Evolutionary conservation across 2,329 filamentous ascomycete species (phyloP).

Genomic region (Phyllosticta citriasiana): DNA sequence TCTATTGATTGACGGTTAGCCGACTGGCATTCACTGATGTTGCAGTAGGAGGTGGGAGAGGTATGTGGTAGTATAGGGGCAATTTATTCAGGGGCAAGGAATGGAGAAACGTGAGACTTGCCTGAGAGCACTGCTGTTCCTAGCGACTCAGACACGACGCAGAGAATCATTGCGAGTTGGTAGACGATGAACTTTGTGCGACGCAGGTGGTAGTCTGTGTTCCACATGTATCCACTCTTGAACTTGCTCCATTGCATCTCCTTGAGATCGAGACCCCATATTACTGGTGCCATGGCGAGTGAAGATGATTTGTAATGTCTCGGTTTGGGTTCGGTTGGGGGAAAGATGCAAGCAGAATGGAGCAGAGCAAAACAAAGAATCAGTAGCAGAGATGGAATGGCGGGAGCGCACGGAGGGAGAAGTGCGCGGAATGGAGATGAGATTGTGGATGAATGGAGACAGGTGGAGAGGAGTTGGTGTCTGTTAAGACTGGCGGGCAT

Average conservation of each 20-base stretch:
- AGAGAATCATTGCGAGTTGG: conserved; percentile 49
- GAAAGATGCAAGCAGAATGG: neutral
- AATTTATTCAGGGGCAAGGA: neutral
- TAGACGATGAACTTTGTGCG: conserved; percentile 51
- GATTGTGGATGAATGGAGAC: neutral
- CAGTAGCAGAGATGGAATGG: neutral
- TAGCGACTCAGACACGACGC: conserved; percentile 46
- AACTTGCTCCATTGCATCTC: conserved; percentile 52
- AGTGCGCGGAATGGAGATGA: neutral
- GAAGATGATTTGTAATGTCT: neutral
- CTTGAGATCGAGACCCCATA: conserved; percentile 48
- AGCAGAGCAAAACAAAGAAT: neutral
- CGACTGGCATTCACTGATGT: neutral
- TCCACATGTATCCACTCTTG: conserved; percentile 49
- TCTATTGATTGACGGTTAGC: conserved; percentile 27
- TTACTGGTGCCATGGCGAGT: conserved; percentile 32
- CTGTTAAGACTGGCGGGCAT: neutral
- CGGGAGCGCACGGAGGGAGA: neutral
- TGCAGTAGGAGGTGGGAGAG: neutral
- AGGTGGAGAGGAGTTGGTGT: neutral
- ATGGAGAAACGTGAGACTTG: conserved; percentile 19
- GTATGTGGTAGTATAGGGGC: neutral
- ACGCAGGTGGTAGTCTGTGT: conserved; percentile 44
- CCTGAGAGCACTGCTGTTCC: conserved; percentile 46
- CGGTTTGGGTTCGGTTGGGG: neutral